phyloP scores from a whole-genome alignment of 768 basidiomycete genomes.

The Amanita rimosa region DNA sequence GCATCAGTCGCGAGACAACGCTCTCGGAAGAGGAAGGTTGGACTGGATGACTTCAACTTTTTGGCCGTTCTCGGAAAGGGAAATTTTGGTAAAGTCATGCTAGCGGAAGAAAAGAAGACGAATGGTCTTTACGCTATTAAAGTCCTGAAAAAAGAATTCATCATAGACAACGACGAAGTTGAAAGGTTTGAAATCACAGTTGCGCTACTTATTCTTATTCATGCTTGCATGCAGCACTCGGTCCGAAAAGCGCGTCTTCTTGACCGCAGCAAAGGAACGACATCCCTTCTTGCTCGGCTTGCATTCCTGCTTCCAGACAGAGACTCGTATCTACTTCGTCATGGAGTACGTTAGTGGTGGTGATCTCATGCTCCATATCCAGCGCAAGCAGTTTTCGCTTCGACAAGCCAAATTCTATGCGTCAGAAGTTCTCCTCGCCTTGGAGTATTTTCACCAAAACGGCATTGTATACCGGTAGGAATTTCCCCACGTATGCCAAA shows the following conservation, averaged over 20 bases:
- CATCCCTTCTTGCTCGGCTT: slow-evolving; percentile 96
- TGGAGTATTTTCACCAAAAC: slow-evolving; percentile 97
- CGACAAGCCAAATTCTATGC: slow-evolving; percentile 99
- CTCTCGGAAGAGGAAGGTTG: slow-evolving; percentile 72
- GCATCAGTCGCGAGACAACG: slow-evolving; percentile 28
- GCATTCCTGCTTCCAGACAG: slow-evolving; percentile 99
- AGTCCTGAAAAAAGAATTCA: slow-evolving; percentile 99
- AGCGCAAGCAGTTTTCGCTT: slow-evolving; percentile 96
- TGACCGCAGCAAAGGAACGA: slow-evolving; percentile 91
- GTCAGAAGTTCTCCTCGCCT: slow-evolving; percentile 86
- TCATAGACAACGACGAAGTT: slow-evolving; percentile 99
- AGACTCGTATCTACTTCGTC: slow-evolving; percentile 98
- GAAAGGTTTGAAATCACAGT: slow-evolving; percentile 59
- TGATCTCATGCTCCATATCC: slow-evolving; percentile 98
- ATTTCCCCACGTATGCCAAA: not conserved
- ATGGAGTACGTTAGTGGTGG: slow-evolving; percentile 99
- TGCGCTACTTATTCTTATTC: slow-evolving; percentile 5
- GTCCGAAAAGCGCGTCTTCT: slow-evolving; percentile 97
- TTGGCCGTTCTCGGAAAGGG: slow-evolving; percentile 97
- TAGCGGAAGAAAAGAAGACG: slow-evolving; percentile 94
- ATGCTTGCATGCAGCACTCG: slow-evolving; percentile 57
- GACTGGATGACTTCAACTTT: slow-evolving; percentile 98
- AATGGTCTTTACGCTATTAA: slow-evolving; percentile 95
- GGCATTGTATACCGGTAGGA: slow-evolving; percentile 96
- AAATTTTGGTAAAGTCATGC: slow-evolving; percentile 99